Percentiles rank a stretch among this genome's conserved stretches.
These are phyloP conservation scores for Brettanomyces nanus DNA, from an alignment of 805 yeast species.

Conservation along the genomic window DNA sequence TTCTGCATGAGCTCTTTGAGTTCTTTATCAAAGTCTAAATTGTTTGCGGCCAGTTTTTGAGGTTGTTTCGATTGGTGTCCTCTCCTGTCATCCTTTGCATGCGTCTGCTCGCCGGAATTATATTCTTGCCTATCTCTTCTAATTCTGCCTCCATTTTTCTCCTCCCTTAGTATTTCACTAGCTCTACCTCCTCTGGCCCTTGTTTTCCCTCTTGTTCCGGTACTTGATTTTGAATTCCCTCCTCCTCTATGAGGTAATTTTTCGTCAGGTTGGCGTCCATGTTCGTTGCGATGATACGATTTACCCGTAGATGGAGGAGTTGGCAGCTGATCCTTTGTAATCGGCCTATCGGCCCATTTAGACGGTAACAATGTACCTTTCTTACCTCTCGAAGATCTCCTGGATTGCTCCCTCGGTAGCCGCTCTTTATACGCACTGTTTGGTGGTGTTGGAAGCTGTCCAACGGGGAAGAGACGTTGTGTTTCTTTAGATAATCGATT, in stretches of 20 bases:
- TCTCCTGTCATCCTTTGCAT: neutral
- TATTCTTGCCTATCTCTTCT: neutral
- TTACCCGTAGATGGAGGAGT: conserved; percentile 1
- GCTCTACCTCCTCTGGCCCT: neutral
- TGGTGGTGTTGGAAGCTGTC: neutral
- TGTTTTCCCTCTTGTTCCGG: too few relatives aligned
- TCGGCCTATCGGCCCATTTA: conserved; percentile 5
- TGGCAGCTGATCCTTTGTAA: neutral
- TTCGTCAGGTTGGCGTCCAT: neutral
- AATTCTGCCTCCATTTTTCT: neutral
- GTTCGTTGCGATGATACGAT: neutral
- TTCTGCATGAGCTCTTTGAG: conserved; percentile 10
- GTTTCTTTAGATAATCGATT: conserved; percentile 4
- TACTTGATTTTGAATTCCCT: neutral
- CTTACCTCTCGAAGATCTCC: too few relatives aligned
- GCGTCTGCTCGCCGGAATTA: neutral
- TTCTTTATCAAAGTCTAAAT: conserved; percentile 7
- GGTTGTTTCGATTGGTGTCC: neutral
- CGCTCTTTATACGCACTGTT: neutral
- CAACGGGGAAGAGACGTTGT: conserved; percentile 5
- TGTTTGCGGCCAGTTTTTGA: too few relatives aligned
- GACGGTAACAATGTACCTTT: conserved; percentile 3
- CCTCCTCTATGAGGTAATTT: neutral
- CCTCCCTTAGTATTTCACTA: neutral
- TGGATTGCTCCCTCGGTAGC: neutral